Evolutionary conservation across 164 flowering plant genomes (phyloP), one percentile per base, ranked within the genome.

Genomic region (Aristolochia contorta): DNA sequence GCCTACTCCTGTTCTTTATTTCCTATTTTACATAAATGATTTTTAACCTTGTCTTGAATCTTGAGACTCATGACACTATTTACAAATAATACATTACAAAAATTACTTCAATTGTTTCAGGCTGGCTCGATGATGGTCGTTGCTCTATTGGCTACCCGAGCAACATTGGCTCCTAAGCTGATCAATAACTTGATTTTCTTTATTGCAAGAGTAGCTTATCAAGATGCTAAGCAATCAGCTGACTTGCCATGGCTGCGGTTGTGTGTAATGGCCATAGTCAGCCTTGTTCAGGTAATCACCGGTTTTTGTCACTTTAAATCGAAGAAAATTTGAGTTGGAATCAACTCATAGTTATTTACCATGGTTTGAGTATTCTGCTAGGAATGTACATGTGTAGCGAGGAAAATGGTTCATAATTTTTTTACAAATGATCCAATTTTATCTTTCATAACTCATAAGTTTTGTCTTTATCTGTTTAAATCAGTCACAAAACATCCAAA

Each of bases 61-160:
- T 37, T 37, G 43, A 7, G 33, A 37, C 43, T 37, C 43, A 0
- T 37, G 1, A 37, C 43, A 0, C 43, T 37, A 37, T 37, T 37
- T 37, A 37, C 7, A 3, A 3, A 37, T 37, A 10, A 37, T 37
- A 7, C 12, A 3, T 10, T 37, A 37, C 3, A 10, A 37, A 37
- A 37, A 27, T 70, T 46, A 4, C 24, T 43, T 32, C 24, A 23
- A n/a, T 65, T 12, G 71, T 3, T 67, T 12, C 59, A 91, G 98
- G 98, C 97, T 73, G 86, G 94, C 76, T 79, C 97, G 48, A 71
- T 93, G 80, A 93, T 93, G 92, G 75, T 90, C 65, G 78, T 82
- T 67, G 65, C 81, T 52, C 74, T 91, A 43, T 74, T 93, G 33
- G 87, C 87, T 54, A 79, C 65, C 59, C 84, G 79, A 73, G 84